Evolutionary conservation across 2,329 filamentous ascomycete genomes (phyloP).

Genomic region (Colletotrichum simmondsii): DNA sequence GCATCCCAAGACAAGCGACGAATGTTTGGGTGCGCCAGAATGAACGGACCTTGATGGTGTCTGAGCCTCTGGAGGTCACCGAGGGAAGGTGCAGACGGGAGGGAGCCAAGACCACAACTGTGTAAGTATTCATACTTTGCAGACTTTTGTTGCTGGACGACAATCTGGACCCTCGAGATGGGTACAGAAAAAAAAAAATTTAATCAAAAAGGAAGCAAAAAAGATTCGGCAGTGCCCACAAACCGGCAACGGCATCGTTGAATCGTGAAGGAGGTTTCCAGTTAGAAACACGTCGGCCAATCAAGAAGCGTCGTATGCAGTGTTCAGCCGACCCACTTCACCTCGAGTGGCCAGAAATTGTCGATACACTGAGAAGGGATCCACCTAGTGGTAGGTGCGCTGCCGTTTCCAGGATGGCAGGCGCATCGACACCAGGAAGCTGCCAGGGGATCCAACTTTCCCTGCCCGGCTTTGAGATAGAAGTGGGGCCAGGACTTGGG

Average conservation of each 20-base stretch:
- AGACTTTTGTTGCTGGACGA: neutral
- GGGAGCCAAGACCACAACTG: neutral
- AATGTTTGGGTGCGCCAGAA: neutral
- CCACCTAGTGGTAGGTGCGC: slow-evolving; percentile 16
- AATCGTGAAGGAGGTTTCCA: slow-evolving; percentile 21
- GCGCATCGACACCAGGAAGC: slow-evolving; percentile 29
- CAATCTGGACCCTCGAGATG: neutral
- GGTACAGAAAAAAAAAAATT: neutral
- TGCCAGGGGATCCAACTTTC: neutral
- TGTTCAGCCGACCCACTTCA: slow-evolving; percentile 18
- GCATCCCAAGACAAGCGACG: neutral
- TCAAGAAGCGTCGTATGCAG: neutral
- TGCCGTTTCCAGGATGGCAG: slow-evolving; percentile 17
- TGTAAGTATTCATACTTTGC: no score
- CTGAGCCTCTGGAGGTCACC: neutral
- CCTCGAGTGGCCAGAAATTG: slow-evolving; percentile 23
- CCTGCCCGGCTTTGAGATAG: neutral
- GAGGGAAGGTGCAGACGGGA: neutral
- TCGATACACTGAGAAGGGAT: neutral
- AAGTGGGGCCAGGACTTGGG: neutral
- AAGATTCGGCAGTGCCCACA: slow-evolving; percentile 15
- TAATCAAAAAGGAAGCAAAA: neutral
- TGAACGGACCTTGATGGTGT: neutral
- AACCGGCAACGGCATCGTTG: slow-evolving; percentile 1
- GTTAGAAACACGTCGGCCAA: slow-evolving; percentile 13